These are phyloP conservation scores for Magnaporthiopsis poae DNA, from an alignment of 2,329 filamentous ascomycete species.

Conservation along the genomic window DNA sequence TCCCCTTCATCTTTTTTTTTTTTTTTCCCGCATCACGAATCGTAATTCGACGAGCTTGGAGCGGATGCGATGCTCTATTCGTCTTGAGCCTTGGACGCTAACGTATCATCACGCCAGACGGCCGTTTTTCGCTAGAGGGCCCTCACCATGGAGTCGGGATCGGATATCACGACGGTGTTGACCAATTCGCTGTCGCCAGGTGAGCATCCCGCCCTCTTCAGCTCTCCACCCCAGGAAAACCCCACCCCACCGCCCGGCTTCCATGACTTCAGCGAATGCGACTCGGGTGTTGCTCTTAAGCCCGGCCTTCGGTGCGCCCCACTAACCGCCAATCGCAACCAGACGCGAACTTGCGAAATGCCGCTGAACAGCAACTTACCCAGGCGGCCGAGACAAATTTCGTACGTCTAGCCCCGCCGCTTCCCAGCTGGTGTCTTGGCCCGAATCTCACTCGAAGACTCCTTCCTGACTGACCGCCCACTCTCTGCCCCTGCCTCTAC, in stretches of 20 bases:
- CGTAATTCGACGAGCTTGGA: too few species aligned
- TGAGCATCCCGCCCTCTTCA: constrained; percentile 37
- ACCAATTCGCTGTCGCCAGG: constrained; percentile 91
- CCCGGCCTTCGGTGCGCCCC: constrained; percentile 12
- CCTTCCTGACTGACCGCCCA: constrained; percentile 8
- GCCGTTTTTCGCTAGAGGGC: constrained; percentile 10
- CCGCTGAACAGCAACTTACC: constrained; percentile 85
- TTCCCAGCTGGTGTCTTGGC: constrained; percentile 5
- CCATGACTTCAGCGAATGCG: too few species aligned
- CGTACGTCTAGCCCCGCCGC: constrained; percentile 42
- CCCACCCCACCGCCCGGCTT: too few species aligned
- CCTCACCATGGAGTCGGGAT: constrained; percentile 55
- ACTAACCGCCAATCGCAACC: constrained; percentile 16
- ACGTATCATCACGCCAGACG: not conserved
- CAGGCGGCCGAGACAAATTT: constrained; percentile 93
- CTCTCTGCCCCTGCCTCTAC: constrained; percentile 11
- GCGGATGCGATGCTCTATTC: too few species aligned
- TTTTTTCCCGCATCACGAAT: too few species aligned
- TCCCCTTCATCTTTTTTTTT: too few species aligned
- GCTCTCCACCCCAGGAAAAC: constrained; percentile 3
- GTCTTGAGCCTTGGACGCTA: not conserved
- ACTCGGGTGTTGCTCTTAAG: constrained; percentile 5
- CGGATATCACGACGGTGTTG: constrained; percentile 98
- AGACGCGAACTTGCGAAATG: constrained; percentile 85
- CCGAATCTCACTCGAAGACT: constrained; percentile 2